Evolutionary conservation across 2,329 filamentous ascomycete genomes (phyloP).

Genomic region (Fusarium bactridioides): DNA sequence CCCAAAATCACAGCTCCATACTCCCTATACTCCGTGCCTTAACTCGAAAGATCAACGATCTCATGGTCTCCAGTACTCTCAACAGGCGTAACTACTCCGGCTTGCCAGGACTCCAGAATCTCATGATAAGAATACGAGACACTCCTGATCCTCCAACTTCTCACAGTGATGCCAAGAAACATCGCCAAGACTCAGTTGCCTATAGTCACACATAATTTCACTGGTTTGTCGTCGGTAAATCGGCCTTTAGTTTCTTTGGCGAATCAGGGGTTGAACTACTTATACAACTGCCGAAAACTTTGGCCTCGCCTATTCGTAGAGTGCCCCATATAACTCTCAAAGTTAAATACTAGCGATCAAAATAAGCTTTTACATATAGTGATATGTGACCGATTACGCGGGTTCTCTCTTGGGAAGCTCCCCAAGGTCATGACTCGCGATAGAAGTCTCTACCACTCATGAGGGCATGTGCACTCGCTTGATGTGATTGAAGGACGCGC

Average conservation of each 20-base stretch:
- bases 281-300: background rate
- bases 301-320: background rate
- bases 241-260: background rate
- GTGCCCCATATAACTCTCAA: background rate
- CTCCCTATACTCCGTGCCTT: accelerated
- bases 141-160: background rate
- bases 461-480: background rate
- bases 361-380: background rate
- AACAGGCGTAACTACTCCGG: accelerated
- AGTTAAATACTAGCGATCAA: background rate
- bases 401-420: background rate
- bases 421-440: background rate
- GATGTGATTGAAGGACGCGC: accelerated
- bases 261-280: background rate
- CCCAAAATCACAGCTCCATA: background rate
- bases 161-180: background rate
- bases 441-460: background rate
- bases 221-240: background rate
- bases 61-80: background rate
- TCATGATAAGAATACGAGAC: background rate
- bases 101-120: background rate
- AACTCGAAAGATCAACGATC: background rate
- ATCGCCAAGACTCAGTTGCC: background rate
- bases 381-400: background rate
- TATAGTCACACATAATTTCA: too few species aligned